Conservation (phyloP, 495 filamentous ascomycete genomes). For the Xylaria venustula region DNA sequence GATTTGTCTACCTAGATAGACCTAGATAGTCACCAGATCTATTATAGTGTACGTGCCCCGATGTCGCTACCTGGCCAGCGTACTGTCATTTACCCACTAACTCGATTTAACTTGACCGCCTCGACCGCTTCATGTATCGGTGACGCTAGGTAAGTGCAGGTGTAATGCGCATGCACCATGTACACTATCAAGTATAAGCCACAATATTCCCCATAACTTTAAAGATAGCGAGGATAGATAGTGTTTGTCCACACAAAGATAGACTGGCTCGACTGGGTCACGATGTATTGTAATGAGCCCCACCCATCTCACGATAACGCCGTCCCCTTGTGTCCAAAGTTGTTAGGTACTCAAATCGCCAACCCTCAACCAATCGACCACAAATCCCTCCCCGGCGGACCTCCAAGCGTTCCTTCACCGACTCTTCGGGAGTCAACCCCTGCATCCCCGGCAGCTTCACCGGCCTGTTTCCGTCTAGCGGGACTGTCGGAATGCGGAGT, state of each 20-base stretch:
- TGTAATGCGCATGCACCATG: not conserved
- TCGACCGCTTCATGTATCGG: not conserved
- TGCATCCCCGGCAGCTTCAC: slow-evolving; percentile 9
- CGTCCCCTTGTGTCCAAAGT: not conserved
- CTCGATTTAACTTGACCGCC: not conserved
- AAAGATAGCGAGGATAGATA: not conserved
- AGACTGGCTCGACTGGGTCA: too few relatives aligned
- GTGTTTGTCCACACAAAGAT: not conserved
- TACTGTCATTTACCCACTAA: too few relatives aligned
- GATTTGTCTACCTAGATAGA: too few relatives aligned
- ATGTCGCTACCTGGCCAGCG: too few relatives aligned
- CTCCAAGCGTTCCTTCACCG: slow-evolving; percentile 4
- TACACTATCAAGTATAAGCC: not conserved
- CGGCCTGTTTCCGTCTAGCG: slow-evolving; percentile 8
- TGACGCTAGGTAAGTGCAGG: not conserved
- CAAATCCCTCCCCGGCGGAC: not conserved
- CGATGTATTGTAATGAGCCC: too few relatives aligned
- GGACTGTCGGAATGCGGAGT: slow-evolving; percentile 11
- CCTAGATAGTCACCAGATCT: too few relatives aligned
- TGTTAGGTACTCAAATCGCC: not conserved
- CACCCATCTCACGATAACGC: not conserved
- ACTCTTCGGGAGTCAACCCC: slow-evolving; percentile 8
- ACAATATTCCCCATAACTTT: not conserved
- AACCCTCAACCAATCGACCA: not conserved
- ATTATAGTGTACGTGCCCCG: too few relatives aligned